Conservation (phyloP, 2,329 filamentous ascomycete genomes). For the Hortaea sp. region DNA sequence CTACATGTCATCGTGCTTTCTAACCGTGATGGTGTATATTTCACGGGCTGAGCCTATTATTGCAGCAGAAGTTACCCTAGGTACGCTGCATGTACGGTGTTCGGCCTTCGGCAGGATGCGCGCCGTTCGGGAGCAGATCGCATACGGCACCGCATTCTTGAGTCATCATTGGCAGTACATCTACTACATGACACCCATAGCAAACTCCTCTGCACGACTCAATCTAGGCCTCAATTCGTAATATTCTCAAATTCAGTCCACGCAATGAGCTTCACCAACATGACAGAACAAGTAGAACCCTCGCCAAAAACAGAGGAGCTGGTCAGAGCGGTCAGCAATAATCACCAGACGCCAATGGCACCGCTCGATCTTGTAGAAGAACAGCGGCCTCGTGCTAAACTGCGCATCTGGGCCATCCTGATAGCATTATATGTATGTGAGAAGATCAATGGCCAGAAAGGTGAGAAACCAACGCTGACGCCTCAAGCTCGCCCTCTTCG, state of each 20-base stretch:
- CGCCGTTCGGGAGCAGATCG: too few relatives aligned
- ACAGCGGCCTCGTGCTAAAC: background rate
- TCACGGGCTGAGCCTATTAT: too few relatives aligned
- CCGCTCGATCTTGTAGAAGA: background rate
- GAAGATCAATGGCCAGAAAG: too few relatives aligned
- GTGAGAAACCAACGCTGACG: too few relatives aligned
- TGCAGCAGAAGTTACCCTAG: too few relatives aligned
- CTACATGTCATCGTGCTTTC: too few relatives aligned
- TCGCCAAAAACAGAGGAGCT: background rate
- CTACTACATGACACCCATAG: background rate
- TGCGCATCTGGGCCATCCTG: background rate
- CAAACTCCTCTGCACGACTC: background rate
- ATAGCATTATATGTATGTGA: background rate
- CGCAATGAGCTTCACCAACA: background rate
- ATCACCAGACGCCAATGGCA: background rate
- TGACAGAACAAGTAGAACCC: background rate
- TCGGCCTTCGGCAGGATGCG: too few relatives aligned
- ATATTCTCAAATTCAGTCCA: background rate
- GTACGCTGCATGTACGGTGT: too few relatives aligned
- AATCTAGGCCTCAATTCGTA: background rate
- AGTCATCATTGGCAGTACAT: too few relatives aligned
- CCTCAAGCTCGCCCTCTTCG: conserved; percentile 16
- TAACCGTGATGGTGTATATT: too few relatives aligned
- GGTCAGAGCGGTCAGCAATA: background rate
- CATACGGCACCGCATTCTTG: too few relatives aligned